These are phyloP conservation scores for Allium sativum DNA, from an alignment of 106 monocot genomes.

Conservation along the genomic window DNA sequence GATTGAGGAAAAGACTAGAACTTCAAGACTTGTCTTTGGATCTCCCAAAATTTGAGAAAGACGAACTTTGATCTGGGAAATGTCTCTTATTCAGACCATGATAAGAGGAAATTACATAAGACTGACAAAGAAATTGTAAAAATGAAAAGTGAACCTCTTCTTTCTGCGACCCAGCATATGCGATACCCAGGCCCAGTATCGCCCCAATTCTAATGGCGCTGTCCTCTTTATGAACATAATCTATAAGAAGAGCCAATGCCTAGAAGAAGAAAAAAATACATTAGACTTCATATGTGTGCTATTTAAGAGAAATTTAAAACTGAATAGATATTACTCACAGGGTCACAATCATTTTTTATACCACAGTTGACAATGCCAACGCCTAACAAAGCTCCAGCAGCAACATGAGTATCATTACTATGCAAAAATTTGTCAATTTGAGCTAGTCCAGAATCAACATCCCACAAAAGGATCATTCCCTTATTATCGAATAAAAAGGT, in stretches of 20 bases:
- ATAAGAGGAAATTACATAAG: background rate
- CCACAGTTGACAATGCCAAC: conserved; percentile 96
- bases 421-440: conserved; percentile 96
- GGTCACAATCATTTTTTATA: conserved; percentile 91
- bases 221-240: conserved; percentile 80
- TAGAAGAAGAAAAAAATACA: conserved; percentile 15
- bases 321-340: conserved; percentile 35
- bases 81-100: background rate
- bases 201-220: conserved; percentile 75
- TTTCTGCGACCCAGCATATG: conserved; percentile 95
- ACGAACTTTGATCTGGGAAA: conserved; percentile 42
- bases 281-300: background rate
- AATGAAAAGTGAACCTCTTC: conserved; percentile 49
- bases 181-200: conserved; percentile 93
- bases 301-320: too few relatives aligned
- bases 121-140: conserved; percentile 3
- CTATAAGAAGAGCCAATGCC: conserved; percentile 80
- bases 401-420: conserved; percentile 87
- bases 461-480: conserved; percentile 99
- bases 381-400: conserved; percentile 88
- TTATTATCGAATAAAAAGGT: conserved; percentile 16
- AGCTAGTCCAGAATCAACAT: conserved; percentile 82
- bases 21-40: conserved; percentile 69
- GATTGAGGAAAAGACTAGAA: conserved; percentile 84
- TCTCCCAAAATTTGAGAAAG: conserved; percentile 56